Evolutionary conservation across 441 rosid species (phyloP).

Genomic region (Arabidopsis hybrid): DNA sequence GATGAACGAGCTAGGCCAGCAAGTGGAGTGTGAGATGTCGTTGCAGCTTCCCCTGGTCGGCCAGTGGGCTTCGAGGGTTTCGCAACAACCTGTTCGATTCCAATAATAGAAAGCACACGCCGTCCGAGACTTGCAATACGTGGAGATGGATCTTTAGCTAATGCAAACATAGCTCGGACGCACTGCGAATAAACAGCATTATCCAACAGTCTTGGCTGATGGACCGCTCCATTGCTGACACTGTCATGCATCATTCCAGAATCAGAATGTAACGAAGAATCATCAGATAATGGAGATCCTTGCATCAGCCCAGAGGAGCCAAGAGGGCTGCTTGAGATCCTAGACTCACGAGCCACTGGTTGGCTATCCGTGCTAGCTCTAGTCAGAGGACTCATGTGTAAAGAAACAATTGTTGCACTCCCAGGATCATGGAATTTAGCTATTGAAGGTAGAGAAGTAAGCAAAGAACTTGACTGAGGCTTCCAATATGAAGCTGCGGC

Average conservation of each 20-base stretch:
- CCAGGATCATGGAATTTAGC: constrained; percentile 75
- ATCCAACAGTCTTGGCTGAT: constrained; percentile 77
- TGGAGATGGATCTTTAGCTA: constrained; percentile 97
- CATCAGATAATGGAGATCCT: constrained; percentile 97
- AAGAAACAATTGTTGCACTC: constrained; percentile 76
- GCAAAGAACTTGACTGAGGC: constrained; percentile 80
- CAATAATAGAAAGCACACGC: constrained; percentile 84
- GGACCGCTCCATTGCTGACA: constrained; percentile 80
- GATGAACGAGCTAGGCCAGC: constrained; percentile 92
- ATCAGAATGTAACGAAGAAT: constrained; percentile 96
- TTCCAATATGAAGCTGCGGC: constrained; percentile 92
- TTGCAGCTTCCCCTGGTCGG: constrained; percentile 67
- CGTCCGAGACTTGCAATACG: constrained; percentile 84
- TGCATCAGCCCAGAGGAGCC: constrained; percentile 86
- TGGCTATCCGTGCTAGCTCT: constrained; percentile 80
- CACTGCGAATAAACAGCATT: constrained; percentile 82
- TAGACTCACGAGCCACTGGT: constrained; percentile 72
- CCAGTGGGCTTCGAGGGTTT: constrained; percentile 65
- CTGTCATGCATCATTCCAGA: constrained; percentile 80
- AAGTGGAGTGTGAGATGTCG: constrained; percentile 64
- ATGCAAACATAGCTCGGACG: constrained; percentile 81
- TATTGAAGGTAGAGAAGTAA: constrained; percentile 85
- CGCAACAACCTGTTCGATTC: constrained; percentile 90
- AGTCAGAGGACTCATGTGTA: constrained; percentile 78
- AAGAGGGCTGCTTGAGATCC: constrained; percentile 92